phyloP scores from a whole-genome alignment of 2,329 filamentous ascomycete species.

The Aspergillus sp. region DNA sequence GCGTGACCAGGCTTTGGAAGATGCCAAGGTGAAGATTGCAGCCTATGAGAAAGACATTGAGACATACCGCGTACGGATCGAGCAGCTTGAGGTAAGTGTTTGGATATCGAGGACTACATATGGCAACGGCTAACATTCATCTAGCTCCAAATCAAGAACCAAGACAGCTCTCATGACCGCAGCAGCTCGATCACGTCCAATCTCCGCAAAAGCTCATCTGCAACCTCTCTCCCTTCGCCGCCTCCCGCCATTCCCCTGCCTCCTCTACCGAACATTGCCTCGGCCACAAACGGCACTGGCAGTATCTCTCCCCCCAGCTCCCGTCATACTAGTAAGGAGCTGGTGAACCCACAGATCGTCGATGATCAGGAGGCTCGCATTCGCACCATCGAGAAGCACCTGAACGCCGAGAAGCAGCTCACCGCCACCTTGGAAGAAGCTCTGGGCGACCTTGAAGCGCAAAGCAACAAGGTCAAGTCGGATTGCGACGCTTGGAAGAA shows the following conservation, averaged over 20 bases:
- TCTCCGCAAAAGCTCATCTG: constrained; percentile 80
- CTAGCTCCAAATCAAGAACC: constrained; percentile 47
- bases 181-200: constrained; percentile 65
- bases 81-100: constrained; percentile 70
- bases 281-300: constrained; percentile 52
- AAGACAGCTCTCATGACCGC: constrained; percentile 51
- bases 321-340: constrained; percentile 80
- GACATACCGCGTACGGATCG: constrained; percentile 55
- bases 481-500: constrained; percentile 91
- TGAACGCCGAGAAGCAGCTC: constrained; percentile 93
- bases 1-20: constrained; percentile 73
- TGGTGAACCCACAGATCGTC: constrained; percentile 74
- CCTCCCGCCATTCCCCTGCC: constrained; percentile 95
- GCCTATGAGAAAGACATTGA: constrained; percentile 71
- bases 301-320: constrained; percentile 61
- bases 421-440: constrained; percentile 95
- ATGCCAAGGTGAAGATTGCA: constrained; percentile 66
- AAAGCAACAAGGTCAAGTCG: constrained; percentile 86
- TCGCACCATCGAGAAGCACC: constrained; percentile 92
- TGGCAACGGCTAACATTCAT: constrained; percentile 21
- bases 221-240: constrained; percentile 83
- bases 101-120: not conserved
- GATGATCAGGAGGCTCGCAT: constrained; percentile 96
- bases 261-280: constrained; percentile 70
- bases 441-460: constrained; percentile 86